Evolutionary conservation across 1,284 basidiomycete genomes (phyloP).

Genomic region (Sporisorium sorghi): DNA sequence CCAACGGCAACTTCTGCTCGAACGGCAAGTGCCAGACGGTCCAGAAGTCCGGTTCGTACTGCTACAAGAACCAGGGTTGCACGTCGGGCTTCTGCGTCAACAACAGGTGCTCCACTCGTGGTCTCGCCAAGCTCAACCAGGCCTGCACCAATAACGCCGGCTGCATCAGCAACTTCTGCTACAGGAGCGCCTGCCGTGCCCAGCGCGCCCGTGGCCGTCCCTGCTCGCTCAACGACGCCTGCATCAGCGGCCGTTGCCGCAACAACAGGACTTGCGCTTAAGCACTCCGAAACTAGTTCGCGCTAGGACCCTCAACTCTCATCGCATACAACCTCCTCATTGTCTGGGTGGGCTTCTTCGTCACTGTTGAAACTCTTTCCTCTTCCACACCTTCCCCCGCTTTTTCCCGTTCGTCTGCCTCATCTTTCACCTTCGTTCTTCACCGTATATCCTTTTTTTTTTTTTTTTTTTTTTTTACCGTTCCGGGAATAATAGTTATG

Average conservation of each 20-base stretch:
- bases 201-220: slow-evolving; percentile 22
- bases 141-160: slow-evolving; percentile 15
- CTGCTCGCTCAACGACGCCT: slow-evolving; percentile 36
- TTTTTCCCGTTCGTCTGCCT: not conserved
- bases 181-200: slow-evolving; percentile 25
- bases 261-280: slow-evolving; percentile 32
- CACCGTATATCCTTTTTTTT: not conserved
- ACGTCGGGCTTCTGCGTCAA: slow-evolving; percentile 25
- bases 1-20: slow-evolving; percentile 25
- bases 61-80: slow-evolving; percentile 50
- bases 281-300: slow-evolving; percentile 12
- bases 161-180: slow-evolving; percentile 37
- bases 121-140: slow-evolving; percentile 17
- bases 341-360: not conserved
- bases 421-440: not conserved
- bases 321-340: not conserved
- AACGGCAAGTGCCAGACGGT: slow-evolving; percentile 28
- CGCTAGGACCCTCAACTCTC: slow-evolving; percentile 18
- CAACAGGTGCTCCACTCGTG: slow-evolving; percentile 30
- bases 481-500: slow-evolving; percentile 10
- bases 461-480: not conserved
- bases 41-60: slow-evolving; percentile 20
- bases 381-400: slow-evolving; percentile 3
- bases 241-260: slow-evolving; percentile 21
- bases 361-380: no score